Evolutionary conservation across 2,329 filamentous ascomycete species (phyloP).

Genomic region (Thermoascus crustaceus): DNA sequence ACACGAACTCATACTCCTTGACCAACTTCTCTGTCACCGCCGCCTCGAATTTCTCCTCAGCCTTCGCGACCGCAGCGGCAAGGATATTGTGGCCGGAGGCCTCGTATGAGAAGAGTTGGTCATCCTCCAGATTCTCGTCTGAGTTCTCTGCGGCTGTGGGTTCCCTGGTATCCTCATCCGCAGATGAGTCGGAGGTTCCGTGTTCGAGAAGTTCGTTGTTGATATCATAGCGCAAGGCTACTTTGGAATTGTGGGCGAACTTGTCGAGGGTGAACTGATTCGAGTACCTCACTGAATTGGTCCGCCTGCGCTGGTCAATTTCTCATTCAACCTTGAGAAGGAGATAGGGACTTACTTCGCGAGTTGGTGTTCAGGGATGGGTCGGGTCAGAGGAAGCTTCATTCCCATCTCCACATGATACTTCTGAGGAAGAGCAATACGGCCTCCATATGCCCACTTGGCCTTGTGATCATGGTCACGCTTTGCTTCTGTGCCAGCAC

Average conservation of each 20-base stretch:
- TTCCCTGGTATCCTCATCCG: conserved; percentile 24
- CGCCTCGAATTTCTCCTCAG: conserved; percentile 52
- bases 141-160: conserved; percentile 39
- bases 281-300: conserved; percentile 4
- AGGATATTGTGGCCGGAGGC: conserved; percentile 50
- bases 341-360: conserved; percentile 11
- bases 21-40: conserved; percentile 54
- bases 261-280: conserved; percentile 13
- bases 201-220: conserved; percentile 24
- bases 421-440: conserved; percentile 9
- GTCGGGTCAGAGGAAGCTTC: conserved; percentile 11
- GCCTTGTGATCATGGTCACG: conserved; percentile 31
- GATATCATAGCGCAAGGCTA: conserved; percentile 24
- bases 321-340: background rate
- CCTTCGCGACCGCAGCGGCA: conserved; percentile 48
- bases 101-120: conserved; percentile 47
- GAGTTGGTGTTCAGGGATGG: conserved; percentile 11
- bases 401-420: conserved; percentile 2
- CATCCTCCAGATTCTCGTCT: conserved; percentile 39
- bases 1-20: conserved; percentile 52
- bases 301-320: background rate
- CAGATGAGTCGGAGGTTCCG: conserved; percentile 22
- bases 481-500: conserved; percentile 42
- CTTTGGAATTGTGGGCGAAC: conserved; percentile 12
- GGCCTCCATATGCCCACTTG: conserved; percentile 33